These are phyloP conservation scores for Spatholobus suberectus DNA, from an alignment of 306 rosid species.

Conservation along the genomic window DNA sequence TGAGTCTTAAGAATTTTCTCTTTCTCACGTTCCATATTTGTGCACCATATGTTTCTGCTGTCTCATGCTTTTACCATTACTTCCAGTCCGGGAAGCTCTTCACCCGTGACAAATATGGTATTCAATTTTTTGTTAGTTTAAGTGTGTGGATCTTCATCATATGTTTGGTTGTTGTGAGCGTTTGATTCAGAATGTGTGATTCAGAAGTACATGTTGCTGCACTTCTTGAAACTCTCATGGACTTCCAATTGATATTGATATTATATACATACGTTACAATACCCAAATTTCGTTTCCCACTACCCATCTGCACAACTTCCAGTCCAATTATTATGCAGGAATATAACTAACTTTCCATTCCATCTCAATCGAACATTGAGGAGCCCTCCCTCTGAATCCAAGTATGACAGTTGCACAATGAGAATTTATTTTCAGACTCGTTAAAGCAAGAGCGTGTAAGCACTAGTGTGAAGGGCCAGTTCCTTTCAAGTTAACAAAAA, in stretches of 20 bases:
- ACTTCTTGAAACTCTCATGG: constrained; percentile 19
- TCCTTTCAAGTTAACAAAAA: not conserved
- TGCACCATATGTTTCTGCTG: constrained; percentile 44
- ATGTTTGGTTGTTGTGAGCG: constrained; percentile 32
- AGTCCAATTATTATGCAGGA: not conserved
- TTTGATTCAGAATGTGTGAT: constrained; percentile 40
- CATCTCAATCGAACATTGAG: not conserved
- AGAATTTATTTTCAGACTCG: not conserved
- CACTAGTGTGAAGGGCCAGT: not conserved
- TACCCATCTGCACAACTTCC: not conserved
- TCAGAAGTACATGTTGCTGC: constrained; percentile 22
- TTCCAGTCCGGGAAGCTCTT: constrained; percentile 35
- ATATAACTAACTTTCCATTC: not conserved
- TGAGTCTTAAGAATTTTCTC: not conserved
- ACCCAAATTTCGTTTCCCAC: not conserved
- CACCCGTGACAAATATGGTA: constrained; percentile 33
- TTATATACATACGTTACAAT: not conserved
- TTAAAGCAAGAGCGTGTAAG: not conserved
- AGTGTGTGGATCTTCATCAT: constrained; percentile 45
- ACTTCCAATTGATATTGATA: constrained; percentile 28
- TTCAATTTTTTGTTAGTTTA: constrained; percentile 40
- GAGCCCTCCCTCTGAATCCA: not conserved
- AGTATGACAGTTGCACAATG: not conserved
- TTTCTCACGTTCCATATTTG: constrained; percentile 30
- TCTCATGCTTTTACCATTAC: constrained; percentile 40